Evolutionary conservation across 2,329 filamentous ascomycete genomes (phyloP), one percentile per base, ranked within the genome.

Genomic region (Phaeosphaeriaceae sp.): DNA sequence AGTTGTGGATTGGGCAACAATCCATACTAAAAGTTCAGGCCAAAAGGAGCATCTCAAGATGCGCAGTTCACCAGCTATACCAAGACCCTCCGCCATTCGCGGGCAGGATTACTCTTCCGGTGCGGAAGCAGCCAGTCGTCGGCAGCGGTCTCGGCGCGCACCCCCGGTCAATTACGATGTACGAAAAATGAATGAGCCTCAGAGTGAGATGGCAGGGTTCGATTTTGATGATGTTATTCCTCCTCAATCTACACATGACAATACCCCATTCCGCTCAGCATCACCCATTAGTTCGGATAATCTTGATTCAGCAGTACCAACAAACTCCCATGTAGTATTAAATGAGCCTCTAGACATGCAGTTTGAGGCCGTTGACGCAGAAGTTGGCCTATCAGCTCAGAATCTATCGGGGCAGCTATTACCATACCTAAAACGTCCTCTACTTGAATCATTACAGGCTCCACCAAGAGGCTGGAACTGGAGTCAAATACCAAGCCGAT

Each of bases 91-190:
- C 13, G 13, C 36, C 6, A 12, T 49, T 8, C 48, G 33, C 13
- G 54, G 61, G 5, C 35, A 52, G 3, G 56, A 61, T 9, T 56
- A 58, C 9, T 66, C 63, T 3, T 66, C 64, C 6, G 57, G 52
- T 6, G 42, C 50, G 16, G 61, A 67, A 12, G 58, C 56, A 15
- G 50, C 29, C 11, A 46, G 29, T 39, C 53, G 48, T 11, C 50
- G 54, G 16, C 52, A 48, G 18, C 63, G 64, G 18, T 52, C 61
- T 6, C 56, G 58, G 3, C 61, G 70, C n/a, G 52, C 57, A 3
- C 54, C 63, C 11, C 56, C 58, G 12, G 50, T 63, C 12, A 60
- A 73, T 13, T 72, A 72, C 20, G 64, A 57, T 1, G 68, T 56
- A 61, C 64, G 62, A 1, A 59, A 48, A 17, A 51, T 39, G n/a